Evolutionary conservation across 2,329 filamentous ascomycete genomes (phyloP), one percentile per base, ranked within the genome.

Genomic region (Colletotrichum salicis): DNA sequence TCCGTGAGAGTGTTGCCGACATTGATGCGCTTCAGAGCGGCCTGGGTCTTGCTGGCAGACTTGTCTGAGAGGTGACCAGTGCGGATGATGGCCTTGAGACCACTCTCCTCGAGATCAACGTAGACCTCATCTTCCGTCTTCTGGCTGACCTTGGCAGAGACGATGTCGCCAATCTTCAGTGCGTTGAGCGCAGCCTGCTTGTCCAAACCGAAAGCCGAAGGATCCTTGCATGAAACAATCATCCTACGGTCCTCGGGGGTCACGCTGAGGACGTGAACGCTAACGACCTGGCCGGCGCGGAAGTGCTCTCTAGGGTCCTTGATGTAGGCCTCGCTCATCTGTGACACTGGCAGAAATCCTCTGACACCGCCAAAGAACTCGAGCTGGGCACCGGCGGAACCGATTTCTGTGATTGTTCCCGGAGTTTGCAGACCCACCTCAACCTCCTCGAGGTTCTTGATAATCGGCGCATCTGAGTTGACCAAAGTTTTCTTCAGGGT

Each of bases 311-410:
- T 90, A 5, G 96, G 95, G 78, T 98, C 93, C 75, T 93, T 90
- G 77, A 99, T 98, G 79, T 93, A 98, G 12, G 95, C 95, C 80
- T 99, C 96, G 80, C 96, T 98, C 96, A 99, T 99, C 82, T 99
- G 96, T 1, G 94, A 94, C 0, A 97, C 92, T 2, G 96, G 96
- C 66, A 99, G 87, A 84, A 97, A 99, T 10, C 93, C 97, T 75
- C 91, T 90, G 24, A 99, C 86, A 10, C 87, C 84, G 22, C 94
- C 94, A 78, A 97, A 99, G 82, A 98, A 99, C 79, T 97, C 94
- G 64, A 99, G 93, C 22, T 96, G 90, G 12, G 96, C 96, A 71
- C 96, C 96, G 64, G 90, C 90, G 4, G 89, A 83, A 68, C 94
- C 86, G 12, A 99, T 86, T 74, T 93, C 97, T 75, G 97, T 88